Conservation (phyloP, 768 basidiomycete species). For the Cystoderma amianthinum region DNA sequence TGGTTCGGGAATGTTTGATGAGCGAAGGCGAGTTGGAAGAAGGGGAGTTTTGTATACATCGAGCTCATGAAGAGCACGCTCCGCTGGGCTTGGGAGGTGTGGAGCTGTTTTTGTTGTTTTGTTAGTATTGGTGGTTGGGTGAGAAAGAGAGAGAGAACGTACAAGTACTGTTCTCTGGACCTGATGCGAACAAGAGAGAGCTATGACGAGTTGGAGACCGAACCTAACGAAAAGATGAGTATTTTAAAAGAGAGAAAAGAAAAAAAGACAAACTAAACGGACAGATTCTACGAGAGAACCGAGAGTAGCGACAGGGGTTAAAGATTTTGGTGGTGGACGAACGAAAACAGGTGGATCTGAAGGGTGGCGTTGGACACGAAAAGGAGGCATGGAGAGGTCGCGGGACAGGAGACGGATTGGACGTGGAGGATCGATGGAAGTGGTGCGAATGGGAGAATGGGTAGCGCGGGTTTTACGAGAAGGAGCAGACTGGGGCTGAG, state of each 20-base stretch:
- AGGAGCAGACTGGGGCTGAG: slow-evolving; percentile 19
- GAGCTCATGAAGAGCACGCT: slow-evolving; percentile 62
- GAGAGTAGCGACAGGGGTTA: slow-evolving; percentile 36
- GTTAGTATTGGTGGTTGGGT: too few species aligned
- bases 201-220: slow-evolving; percentile 43
- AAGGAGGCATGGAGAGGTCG: slow-evolving; percentile 66
- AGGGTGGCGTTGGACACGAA: slow-evolving; percentile 35
- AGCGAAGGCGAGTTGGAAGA: slow-evolving; percentile 52
- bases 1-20: slow-evolving; percentile 19
- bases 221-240: slow-evolving; percentile 20
- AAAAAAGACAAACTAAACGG: slow-evolving; percentile 37
- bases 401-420: slow-evolving; percentile 23
- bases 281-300: slow-evolving; percentile 53
- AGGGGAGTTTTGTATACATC: slow-evolving; percentile 79
- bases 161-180: slow-evolving; percentile 17
- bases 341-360: slow-evolving; percentile 75
- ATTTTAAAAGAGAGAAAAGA: slow-evolving; percentile 1
- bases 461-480: slow-evolving; percentile 26
- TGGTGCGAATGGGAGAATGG: slow-evolving; percentile 50
- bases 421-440: slow-evolving; percentile 65
- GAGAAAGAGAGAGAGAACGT: slow-evolving; percentile 14
- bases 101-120: slow-evolving; percentile 4
- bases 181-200: slow-evolving; percentile 41
- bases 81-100: slow-evolving; percentile 48
- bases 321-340: slow-evolving; percentile 40